Conservation (phyloP, 2,329 filamentous ascomycete genomes). For the Pestalotiopsis sp. region DNA sequence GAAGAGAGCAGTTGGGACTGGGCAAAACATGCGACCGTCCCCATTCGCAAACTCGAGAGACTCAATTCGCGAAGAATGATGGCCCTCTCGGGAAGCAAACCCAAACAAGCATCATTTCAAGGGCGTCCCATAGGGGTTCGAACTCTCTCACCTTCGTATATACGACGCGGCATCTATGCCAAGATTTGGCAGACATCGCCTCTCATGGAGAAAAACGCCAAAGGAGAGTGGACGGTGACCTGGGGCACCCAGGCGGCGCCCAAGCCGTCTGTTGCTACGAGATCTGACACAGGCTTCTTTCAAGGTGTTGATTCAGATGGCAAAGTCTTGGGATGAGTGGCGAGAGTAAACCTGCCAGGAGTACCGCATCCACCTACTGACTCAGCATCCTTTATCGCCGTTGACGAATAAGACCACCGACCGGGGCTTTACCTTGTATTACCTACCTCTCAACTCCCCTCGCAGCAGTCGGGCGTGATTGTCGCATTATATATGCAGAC, state of each 20-base stretch:
- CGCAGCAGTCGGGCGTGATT: too few relatives aligned
- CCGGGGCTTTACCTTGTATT: too few relatives aligned
- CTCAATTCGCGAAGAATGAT: conserved; percentile 36
- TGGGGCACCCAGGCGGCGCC: conserved; percentile 46
- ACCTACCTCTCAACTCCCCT: too few relatives aligned
- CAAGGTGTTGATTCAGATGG: conserved; percentile 42
- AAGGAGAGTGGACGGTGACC: conserved; percentile 35
- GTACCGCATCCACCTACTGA: too few relatives aligned
- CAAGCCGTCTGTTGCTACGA: conserved; percentile 32
- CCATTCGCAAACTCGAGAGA: conserved; percentile 42
- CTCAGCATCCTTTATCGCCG: too few relatives aligned
- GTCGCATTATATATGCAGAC: too few relatives aligned
- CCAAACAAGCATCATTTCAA: conserved; percentile 37
- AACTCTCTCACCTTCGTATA: conserved; percentile 41
- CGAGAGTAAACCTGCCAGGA: too few relatives aligned
- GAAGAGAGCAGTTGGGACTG: conserved; percentile 41
- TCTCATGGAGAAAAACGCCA: conserved; percentile 37
- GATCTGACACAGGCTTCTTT: conserved; percentile 49
- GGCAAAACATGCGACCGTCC: conserved; percentile 41
- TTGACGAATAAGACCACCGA: too few relatives aligned
- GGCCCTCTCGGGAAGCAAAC: conserved; percentile 38
- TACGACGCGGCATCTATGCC: conserved; percentile 49
- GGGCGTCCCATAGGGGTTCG: conserved; percentile 35
- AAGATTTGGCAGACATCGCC: conserved; percentile 30
- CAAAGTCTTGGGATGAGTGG: not conserved